Conservation (phyloP, 768 basidiomycete genomes). For the Podaxis sp. region DNA sequence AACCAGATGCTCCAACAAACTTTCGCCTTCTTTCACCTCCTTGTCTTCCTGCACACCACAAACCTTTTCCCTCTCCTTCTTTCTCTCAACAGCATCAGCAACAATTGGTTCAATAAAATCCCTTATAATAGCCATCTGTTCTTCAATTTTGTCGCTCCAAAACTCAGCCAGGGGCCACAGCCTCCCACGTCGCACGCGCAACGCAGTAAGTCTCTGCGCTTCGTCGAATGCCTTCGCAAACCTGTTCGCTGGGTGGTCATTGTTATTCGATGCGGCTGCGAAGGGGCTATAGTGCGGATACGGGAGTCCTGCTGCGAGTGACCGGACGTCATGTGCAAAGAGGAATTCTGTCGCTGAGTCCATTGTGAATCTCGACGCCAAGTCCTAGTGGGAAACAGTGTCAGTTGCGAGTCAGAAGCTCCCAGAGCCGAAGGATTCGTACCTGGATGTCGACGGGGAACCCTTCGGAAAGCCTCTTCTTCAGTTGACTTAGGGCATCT, state of each 20-base stretch:
- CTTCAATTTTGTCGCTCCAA: constrained; percentile 44
- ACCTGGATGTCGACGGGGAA: constrained; percentile 62
- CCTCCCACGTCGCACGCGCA: constrained; percentile 39
- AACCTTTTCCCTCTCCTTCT: constrained; percentile 21
- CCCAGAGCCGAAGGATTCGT: neutral
- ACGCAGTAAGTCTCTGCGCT: constrained; percentile 42
- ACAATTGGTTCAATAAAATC: constrained; percentile 56
- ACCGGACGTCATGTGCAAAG: constrained; percentile 47
- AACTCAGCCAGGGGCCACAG: constrained; percentile 57
- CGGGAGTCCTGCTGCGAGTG: constrained; percentile 46
- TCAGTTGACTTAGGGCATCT: constrained; percentile 40
- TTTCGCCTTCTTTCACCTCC: constrained; percentile 43
- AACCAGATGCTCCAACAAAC: constrained; percentile 53
- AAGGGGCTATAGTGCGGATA: constrained; percentile 39
- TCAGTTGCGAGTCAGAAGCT: neutral
- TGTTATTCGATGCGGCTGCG: constrained; percentile 17
- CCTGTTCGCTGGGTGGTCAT: constrained; percentile 33
- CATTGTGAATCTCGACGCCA: constrained; percentile 56
- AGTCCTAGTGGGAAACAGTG: constrained; percentile 35
- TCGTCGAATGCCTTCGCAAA: constrained; percentile 52
- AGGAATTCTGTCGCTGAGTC: constrained; percentile 62
- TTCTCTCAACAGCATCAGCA: constrained; percentile 43
- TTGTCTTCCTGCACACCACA: constrained; percentile 23
- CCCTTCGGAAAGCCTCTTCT: constrained; percentile 46
- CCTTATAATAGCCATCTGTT: constrained; percentile 47